Evolutionary conservation across 441 rosid species (phyloP).

Genomic region (Metrosideros polymorpha): DNA sequence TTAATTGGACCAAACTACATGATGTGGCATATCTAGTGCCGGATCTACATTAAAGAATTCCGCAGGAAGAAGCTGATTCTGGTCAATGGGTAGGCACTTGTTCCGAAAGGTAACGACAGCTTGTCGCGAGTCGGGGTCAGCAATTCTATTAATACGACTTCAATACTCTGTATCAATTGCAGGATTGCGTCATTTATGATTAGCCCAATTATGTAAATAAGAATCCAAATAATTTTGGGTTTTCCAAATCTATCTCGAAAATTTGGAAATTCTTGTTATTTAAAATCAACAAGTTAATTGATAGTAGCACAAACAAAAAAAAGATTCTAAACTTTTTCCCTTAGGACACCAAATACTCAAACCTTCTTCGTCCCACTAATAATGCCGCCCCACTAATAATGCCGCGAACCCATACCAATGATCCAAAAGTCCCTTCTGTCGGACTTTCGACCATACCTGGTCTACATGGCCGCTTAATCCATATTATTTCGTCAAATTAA

Average conservation of each 20-base stretch:
- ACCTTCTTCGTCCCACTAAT: background rate
- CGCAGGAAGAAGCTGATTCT: background rate
- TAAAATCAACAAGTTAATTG: background rate
- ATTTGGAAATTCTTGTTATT: background rate
- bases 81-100: background rate
- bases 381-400: too few relatives aligned
- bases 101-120: background rate
- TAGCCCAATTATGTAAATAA: background rate
- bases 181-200: background rate
- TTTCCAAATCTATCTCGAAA: background rate
- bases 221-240: background rate
- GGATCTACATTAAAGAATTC: background rate
- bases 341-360: background rate
- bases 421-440: background rate
- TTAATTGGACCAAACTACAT: background rate
- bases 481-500: too few relatives aligned
- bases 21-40: background rate
- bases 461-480: too few relatives aligned
- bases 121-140: background rate
- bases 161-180: rapidly evolving
- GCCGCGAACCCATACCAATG: background rate
- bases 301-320: background rate
- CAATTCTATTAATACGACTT: background rate
- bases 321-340: background rate
- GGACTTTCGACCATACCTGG: too few relatives aligned